These are phyloP conservation scores for Nasturtium officinale DNA, from an alignment of 345 rosid genomes.

Conservation along the genomic window DNA sequence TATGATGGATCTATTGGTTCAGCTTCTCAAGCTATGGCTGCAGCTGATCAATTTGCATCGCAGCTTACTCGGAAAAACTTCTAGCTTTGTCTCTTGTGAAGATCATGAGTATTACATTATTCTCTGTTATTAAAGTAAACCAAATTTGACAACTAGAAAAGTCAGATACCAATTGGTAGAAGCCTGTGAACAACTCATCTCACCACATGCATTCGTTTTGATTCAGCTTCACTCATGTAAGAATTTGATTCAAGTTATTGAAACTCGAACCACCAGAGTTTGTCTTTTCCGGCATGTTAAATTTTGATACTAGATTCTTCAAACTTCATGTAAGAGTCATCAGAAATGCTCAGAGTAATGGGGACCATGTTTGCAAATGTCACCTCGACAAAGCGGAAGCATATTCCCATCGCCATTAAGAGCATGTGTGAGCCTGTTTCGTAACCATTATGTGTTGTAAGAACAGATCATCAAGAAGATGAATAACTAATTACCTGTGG, in stretches of 20 bases:
- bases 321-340: constrained; percentile 14
- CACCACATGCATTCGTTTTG: neutral
- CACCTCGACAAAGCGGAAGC: constrained; percentile 75
- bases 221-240: neutral
- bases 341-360: constrained; percentile 44
- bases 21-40: constrained; percentile 71
- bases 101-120: neutral
- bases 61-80: constrained; percentile 50
- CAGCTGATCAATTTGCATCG: constrained; percentile 68
- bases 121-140: neutral
- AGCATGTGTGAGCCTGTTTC: neutral
- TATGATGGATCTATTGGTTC: constrained; percentile 78
- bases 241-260: neutral
- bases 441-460: neutral
- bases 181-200: neutral
- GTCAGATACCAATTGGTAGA: constrained; percentile 1
- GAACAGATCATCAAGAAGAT: neutral
- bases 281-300: neutral
- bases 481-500: neutral
- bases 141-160: neutral
- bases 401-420: constrained; percentile 44
- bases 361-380: constrained; percentile 54
- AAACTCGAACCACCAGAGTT: neutral
- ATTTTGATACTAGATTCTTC: neutral
- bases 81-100: constrained; percentile 16